Base-by-base conservation (phyloP, 2,329 filamentous ascomycete genomes). In the Dendrostoma leiphaemia region DNA sequence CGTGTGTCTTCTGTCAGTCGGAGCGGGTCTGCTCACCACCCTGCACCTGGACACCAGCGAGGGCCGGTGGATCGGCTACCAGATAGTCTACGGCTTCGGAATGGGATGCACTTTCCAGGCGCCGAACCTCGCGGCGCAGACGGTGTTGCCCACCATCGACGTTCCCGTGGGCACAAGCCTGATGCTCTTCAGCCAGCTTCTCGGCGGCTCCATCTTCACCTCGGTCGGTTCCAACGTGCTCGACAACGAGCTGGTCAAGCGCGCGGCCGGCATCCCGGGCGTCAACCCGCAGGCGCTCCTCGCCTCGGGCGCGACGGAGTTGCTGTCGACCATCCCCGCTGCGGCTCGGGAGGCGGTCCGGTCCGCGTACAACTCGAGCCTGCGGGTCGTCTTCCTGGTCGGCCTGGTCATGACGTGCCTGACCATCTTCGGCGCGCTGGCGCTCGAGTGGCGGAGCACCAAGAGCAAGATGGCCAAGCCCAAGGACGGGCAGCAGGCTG, bases 351-450 rank as follows among this genome's bases (percentile, higher is more conserved):
- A 45, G 0, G 34, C 50, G 1, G 62, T 63, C 12, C 56, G 74
- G 34, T 17, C 51, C 0, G 83, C 77, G 0, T 90, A 90, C 70
- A 89, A 89, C 63, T 65, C 73, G 23, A 75, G 84, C 0, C 67
- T 90, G 34, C 76, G 76, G 2, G 69, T 77, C 54, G 78, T 79
- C 1, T 90, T 87, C 64, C 79, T 82, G 57, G 80, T 89, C 8
- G 78, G 76, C 2, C 71, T 86, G 7, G 77, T 80, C 2, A 70
- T 85, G 63, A 74, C 77, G 0, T 72, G 72, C 7, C 53, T 85
- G 8, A 78, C 75, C 4, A 72, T 87, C 13, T 34, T 86, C 7
- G 85, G 82, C 0, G 74, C 78, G 0, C 61, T 76, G 1, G 69
- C 72, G 6, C 78, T 89, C 60, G 80, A 89, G 70, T 89, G 84